Conservation (phyloP, 768 basidiomycete species). For the Lentinula edodes region DNA sequence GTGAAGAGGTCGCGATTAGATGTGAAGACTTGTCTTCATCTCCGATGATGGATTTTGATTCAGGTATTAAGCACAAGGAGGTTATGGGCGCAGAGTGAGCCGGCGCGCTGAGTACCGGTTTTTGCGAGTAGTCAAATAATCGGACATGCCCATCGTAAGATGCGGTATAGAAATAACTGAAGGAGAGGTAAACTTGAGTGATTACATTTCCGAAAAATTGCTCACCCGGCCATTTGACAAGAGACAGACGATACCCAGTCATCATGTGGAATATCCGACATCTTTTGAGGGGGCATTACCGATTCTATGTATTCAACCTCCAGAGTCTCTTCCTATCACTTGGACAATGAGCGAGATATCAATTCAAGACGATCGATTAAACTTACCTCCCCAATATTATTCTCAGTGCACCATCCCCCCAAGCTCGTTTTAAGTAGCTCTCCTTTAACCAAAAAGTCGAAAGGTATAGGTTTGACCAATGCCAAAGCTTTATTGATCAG, state of each 20-base stretch:
- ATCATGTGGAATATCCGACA: conserved; percentile 77
- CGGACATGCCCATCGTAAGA: conserved; percentile 81
- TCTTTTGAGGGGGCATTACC: conserved; percentile 78
- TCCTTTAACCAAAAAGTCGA: conserved; percentile 89
- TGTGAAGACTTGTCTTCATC: conserved; percentile 22
- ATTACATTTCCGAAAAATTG: background rate
- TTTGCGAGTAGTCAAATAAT: conserved; percentile 66
- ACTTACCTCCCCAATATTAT: conserved; percentile 66
- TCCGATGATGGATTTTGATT: conserved; percentile 13
- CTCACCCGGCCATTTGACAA: conserved; percentile 51
- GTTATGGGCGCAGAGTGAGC: conserved; percentile 66
- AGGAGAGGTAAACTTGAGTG: conserved; percentile 1
- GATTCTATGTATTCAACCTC: conserved; percentile 92
- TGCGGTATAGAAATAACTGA: conserved; percentile 66
- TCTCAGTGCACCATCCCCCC: conserved; percentile 68
- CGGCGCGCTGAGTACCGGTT: conserved; percentile 39
- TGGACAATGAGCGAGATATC: conserved; percentile 6
- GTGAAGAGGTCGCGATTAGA: conserved; percentile 65
- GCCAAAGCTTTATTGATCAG: conserved; percentile 92
- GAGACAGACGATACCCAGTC: conserved; percentile 91
- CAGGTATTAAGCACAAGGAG: conserved; percentile 52
- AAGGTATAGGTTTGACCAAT: conserved; percentile 71
- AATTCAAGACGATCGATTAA: background rate
- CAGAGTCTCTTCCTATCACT: conserved; percentile 74
- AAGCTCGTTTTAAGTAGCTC: conserved; percentile 69